phyloP scores from a whole-genome alignment of 2,329 filamentous ascomycete species.

The Colletotrichum liriopes region DNA sequence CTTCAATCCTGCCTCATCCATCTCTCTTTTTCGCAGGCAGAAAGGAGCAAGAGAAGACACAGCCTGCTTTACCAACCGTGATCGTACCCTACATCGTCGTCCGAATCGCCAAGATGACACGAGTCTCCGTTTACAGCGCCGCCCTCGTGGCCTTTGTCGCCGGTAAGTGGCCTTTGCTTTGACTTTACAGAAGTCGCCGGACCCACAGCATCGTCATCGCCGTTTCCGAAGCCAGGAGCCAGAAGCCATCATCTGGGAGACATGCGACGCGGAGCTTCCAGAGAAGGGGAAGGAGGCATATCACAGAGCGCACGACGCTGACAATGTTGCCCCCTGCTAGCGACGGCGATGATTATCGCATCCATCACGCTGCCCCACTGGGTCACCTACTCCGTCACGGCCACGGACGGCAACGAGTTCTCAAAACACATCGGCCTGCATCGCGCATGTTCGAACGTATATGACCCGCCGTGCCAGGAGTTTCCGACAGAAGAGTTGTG shows the following conservation, averaged over 20 bases:
- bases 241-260: background rate
- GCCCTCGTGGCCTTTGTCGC: slow-evolving; percentile 60
- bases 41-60: slow-evolving; percentile 20
- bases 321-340: slow-evolving; percentile 60
- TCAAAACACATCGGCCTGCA: slow-evolving; percentile 83
- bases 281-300: background rate
- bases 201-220: slow-evolving; percentile 41
- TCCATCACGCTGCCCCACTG: slow-evolving; percentile 80
- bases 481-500: slow-evolving; percentile 82
- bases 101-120: slow-evolving; percentile 55
- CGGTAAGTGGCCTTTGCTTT: slow-evolving; percentile 54
- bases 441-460: slow-evolving; percentile 81
- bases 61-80: background rate
- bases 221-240: slow-evolving; percentile 8
- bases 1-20: slow-evolving; percentile 19
- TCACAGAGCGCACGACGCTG: slow-evolving; percentile 45
- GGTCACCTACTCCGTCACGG: slow-evolving; percentile 75
- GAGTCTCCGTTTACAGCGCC: slow-evolving; percentile 59
- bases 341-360: slow-evolving; percentile 79
- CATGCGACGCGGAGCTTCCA: background rate
- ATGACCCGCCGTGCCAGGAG: slow-evolving; percentile 70
- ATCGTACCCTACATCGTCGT: background rate
- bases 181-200: slow-evolving; percentile 9
- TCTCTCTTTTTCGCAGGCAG: slow-evolving; percentile 24
- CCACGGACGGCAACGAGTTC: slow-evolving; percentile 62